phyloP scores from a whole-genome alignment of 257 asterid species.

The Leptodermis oblonga region DNA sequence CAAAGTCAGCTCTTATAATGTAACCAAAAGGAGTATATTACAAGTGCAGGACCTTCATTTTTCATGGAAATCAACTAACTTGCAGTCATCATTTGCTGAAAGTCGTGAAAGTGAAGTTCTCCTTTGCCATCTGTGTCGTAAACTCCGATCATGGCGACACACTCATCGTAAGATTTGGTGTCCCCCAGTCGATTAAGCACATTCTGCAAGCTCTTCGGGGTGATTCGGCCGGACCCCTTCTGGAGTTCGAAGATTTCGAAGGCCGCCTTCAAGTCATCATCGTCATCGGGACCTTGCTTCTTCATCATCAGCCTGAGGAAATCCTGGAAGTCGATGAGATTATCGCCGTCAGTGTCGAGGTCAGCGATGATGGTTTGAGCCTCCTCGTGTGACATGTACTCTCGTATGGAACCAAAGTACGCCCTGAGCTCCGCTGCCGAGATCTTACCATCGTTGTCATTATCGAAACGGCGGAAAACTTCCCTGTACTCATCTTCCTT shows the following conservation, averaged over 20 bases:
- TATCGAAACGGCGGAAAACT: slow-evolving; percentile 54
- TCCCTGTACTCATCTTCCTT: slow-evolving; percentile 42
- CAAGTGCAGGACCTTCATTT: too few relatives aligned
- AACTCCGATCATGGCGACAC: slow-evolving; percentile 47
- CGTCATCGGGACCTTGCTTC: slow-evolving; percentile 1
- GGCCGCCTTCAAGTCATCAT: slow-evolving; percentile 50
- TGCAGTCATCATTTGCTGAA: slow-evolving; percentile 53
- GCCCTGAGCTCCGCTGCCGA: slow-evolving; percentile 44
- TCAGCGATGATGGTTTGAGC: slow-evolving; percentile 35
- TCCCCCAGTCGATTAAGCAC: slow-evolving; percentile 50
- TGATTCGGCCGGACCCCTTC: slow-evolving; percentile 58
- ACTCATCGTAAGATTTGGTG: slow-evolving; percentile 46
- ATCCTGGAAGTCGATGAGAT: slow-evolving; percentile 36
- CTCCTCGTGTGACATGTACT: slow-evolving; percentile 51
- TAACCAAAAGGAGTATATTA: too few relatives aligned
- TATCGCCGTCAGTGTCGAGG: slow-evolving; percentile 44
- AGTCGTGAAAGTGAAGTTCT: slow-evolving; percentile 46
- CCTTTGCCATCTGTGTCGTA: slow-evolving; percentile 61
- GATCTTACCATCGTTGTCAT: slow-evolving; percentile 49
- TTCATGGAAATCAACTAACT: too few relatives aligned
- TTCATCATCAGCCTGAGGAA: slow-evolving; percentile 44
- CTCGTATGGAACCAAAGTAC: slow-evolving; percentile 46
- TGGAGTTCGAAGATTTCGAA: slow-evolving; percentile 45
- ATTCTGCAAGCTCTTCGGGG: slow-evolving; percentile 53
- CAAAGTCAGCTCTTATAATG: too few relatives aligned